A percentile compares a stretch with the other conserved stretches of the same genome.
phyloP scores from a whole-genome alignment of 495 filamentous ascomycete species.

The Physcia stellaris region DNA sequence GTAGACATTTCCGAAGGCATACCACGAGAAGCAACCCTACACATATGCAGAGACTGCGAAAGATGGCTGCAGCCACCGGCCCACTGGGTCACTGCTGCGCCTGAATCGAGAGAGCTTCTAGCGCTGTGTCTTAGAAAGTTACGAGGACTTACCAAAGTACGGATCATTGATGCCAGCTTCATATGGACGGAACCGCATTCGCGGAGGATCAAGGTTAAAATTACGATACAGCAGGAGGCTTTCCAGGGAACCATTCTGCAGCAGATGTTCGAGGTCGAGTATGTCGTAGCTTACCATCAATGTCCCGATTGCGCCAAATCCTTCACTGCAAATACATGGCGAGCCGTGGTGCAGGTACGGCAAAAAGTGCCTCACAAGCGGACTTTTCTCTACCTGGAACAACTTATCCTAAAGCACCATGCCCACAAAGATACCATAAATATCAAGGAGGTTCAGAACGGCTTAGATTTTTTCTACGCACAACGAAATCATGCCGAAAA shows the following conservation, averaged over 20 bases:
- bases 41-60: constrained; percentile 83
- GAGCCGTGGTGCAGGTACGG: constrained; percentile 78
- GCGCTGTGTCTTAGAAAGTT: constrained; percentile 79
- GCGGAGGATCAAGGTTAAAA: constrained; percentile 75
- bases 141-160: constrained; percentile 65
- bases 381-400: constrained; percentile 92
- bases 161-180: constrained; percentile 89
- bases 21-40: constrained; percentile 67
- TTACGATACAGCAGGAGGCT: constrained; percentile 76
- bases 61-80: constrained; percentile 81
- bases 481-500: constrained; percentile 84
- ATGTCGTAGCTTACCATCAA: constrained; percentile 76
- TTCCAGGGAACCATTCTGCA: constrained; percentile 69
- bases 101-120: constrained; percentile 78
- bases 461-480: constrained; percentile 88
- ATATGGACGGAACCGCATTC: constrained; percentile 98
- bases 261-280: constrained; percentile 89
- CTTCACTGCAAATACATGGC: constrained; percentile 87
- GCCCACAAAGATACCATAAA: constrained; percentile 91
- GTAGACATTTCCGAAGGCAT: constrained; percentile 91
- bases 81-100: constrained; percentile 69
- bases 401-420: constrained; percentile 84
- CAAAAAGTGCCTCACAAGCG: constrained; percentile 97
- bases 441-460: constrained; percentile 88
- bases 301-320: constrained; percentile 86